Base-by-base conservation (phyloP, 495 filamentous ascomycete species). In the Achaetomiella virescens region DNA sequence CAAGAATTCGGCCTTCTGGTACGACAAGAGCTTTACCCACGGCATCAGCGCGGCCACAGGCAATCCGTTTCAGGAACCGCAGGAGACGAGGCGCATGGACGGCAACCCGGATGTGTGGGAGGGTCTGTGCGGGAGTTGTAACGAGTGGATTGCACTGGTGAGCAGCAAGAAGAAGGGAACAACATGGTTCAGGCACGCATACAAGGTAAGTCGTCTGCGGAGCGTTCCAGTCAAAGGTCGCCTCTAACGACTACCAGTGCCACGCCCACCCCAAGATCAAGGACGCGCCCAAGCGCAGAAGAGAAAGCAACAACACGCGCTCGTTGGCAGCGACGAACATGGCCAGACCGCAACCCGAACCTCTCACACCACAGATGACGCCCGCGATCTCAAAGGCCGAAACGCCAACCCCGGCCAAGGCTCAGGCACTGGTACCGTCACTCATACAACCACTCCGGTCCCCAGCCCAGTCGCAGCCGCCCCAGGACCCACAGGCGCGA, bases 101-200 rank as follows among this genome's bases (percentile, higher is more conserved):
- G 84, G 84, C n/a, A 89, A 88, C 61, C 79, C 84, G 10, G 86
- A 90, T 60, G 83, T 87, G 15, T 91, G 88, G 87, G 87, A 91
- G 67, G 87, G 87, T 7, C 72, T 88, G 9, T 91, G 87, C 61
- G 83, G 85, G 31, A 85, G 82, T 48, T 91, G 87, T 66, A 84
- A 81, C 50, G 85, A 89, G 37, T 91, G 87, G 87, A 85, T 90
- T 54, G 81, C 85, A 14, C 69, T 91, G 41, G 84, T 88, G 40
- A 89, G 84, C 68, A 89, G 84, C 63, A 91, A 90, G 76, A 90
- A 89, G 76, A 90, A 90, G 73, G 87, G 87, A 3, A 90, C 87
- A 6, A 88, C 87, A 5, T 91, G 87, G 87, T 91, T 91, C 61
- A 75, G 87, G 58, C 87, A 91, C 66, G 87, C 87, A 40, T 89